Evolutionary conservation across 345 rosid genomes (phyloP).

Genomic region (Eucalyptus dawsonii): DNA sequence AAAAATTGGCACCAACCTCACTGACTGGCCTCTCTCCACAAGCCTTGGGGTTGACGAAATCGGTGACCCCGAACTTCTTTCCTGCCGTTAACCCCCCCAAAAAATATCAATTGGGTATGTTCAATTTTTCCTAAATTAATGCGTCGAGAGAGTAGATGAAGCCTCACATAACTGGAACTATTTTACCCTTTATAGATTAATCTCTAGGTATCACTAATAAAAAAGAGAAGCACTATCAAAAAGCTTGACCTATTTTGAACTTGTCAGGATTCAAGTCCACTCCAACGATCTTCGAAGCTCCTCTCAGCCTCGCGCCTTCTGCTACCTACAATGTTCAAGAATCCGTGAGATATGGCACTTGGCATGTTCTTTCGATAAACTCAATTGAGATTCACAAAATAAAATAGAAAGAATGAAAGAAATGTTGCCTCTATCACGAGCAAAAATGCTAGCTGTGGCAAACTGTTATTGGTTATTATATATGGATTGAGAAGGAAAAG

Average conservation of each 20-base stretch:
- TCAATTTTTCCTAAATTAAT: background rate
- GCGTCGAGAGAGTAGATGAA: background rate
- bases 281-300: conserved; percentile 56
- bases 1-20: conserved; percentile 8
- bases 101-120: background rate
- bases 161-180: background rate
- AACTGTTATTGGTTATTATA: background rate
- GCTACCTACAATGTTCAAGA: conserved; percentile 27
- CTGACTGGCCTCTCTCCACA: conserved; percentile 22
- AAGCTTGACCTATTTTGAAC: conserved; percentile 9
- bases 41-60: conserved; percentile 47
- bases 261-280: conserved; percentile 60
- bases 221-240: background rate
- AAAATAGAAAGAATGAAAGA: no score
- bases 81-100: conserved; percentile 9
- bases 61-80: conserved; percentile 47
- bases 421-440: background rate
- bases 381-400: background rate
- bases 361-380: background rate
- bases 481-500: background rate
- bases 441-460: background rate
- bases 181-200: background rate
- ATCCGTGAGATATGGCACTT: background rate
- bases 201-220: background rate
- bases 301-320: conserved; percentile 45